A percentile compares a stretch with the other conserved stretches of the same genome.
phyloP scores from a whole-genome alignment of 2,329 filamentous ascomycete species.

The Microsporum canis region DNA sequence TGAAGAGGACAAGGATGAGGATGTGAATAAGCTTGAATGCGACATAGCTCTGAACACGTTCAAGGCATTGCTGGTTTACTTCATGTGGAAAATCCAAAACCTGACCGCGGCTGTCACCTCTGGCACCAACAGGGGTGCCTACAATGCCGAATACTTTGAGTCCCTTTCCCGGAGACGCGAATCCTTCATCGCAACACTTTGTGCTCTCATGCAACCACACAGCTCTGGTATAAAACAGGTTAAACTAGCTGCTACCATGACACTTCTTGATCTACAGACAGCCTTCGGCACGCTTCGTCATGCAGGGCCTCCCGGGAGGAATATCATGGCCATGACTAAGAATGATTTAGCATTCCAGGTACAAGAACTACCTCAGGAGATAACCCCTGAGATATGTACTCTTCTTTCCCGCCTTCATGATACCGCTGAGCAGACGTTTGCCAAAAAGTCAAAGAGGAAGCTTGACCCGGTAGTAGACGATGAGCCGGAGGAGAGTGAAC shows the following conservation, averaged over 20 bases:
- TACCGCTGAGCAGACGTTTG: constrained; percentile 62
- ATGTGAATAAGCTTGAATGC: constrained; percentile 66
- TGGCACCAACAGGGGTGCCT: constrained; percentile 42
- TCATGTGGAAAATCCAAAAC: constrained; percentile 77
- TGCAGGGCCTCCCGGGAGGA: constrained; percentile 28
- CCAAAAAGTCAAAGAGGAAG: constrained; percentile 48
- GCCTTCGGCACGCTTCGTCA: constrained; percentile 63
- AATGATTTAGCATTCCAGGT: constrained; percentile 45
- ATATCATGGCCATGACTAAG: constrained; percentile 33
- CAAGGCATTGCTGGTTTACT: constrained; percentile 71
- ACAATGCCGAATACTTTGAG: constrained; percentile 53
- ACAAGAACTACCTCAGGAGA: constrained; percentile 54
- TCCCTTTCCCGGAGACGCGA: constrained; percentile 54
- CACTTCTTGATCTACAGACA: constrained; percentile 69
- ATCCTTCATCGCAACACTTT: constrained; percentile 39
- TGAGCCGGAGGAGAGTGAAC: constrained; percentile 59
- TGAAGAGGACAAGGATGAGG: constrained; percentile 51
- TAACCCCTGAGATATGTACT: constrained; percentile 50
- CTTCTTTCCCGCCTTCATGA: constrained; percentile 68
- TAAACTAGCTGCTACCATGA: constrained; percentile 61
- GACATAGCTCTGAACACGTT: constrained; percentile 66
- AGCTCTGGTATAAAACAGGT: constrained; percentile 59
- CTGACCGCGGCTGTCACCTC: constrained; percentile 44
- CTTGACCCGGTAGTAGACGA: constrained; percentile 29
- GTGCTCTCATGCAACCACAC: constrained; percentile 40